These are phyloP conservation scores for Claviceps arundinis DNA, from an alignment of 2,329 filamentous ascomycete species.

Conservation along the genomic window DNA sequence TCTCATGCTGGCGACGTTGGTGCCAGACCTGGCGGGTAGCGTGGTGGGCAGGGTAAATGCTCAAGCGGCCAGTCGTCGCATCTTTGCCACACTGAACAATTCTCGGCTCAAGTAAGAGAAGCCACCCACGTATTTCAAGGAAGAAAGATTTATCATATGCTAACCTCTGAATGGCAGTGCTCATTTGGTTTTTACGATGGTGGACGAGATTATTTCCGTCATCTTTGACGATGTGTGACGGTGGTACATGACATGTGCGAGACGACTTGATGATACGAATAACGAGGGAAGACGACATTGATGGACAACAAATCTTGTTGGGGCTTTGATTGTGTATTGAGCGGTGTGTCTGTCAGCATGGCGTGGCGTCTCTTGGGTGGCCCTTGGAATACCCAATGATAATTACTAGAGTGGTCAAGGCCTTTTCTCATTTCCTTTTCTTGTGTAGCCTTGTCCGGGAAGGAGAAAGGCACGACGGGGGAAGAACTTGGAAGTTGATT, in stretches of 20 bases:
- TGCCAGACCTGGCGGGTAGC: slow-evolving; percentile 83
- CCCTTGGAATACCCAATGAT: not conserved
- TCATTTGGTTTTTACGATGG: slow-evolving; percentile 55
- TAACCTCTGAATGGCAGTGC: slow-evolving; percentile 28
- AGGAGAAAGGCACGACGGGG: too few relatives aligned
- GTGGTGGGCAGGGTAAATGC: slow-evolving; percentile 91
- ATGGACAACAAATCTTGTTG: not conserved
- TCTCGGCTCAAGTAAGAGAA: slow-evolving; percentile 63
- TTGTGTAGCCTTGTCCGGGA: too few relatives aligned
- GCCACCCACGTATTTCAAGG: not conserved
- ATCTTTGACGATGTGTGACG: slow-evolving; percentile 37
- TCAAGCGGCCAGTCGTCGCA: slow-evolving; percentile 72
- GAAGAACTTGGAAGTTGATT: not conserved
- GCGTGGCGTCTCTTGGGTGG: slow-evolving; percentile 1
- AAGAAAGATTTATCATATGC: not conserved
- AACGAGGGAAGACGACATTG: not conserved
- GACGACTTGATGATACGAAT: not conserved
- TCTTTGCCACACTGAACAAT: slow-evolving; percentile 89
- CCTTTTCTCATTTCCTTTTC: not conserved
- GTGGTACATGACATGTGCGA: not conserved
- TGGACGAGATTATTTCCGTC: slow-evolving; percentile 56
- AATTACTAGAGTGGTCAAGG: not conserved
- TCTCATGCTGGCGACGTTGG: slow-evolving; percentile 73
- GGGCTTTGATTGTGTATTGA: not conserved
- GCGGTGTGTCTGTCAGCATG: slow-evolving; percentile 1